Evolutionary conservation across 768 basidiomycete species (phyloP).

Genomic region (Crepidotus variabilis): DNA sequence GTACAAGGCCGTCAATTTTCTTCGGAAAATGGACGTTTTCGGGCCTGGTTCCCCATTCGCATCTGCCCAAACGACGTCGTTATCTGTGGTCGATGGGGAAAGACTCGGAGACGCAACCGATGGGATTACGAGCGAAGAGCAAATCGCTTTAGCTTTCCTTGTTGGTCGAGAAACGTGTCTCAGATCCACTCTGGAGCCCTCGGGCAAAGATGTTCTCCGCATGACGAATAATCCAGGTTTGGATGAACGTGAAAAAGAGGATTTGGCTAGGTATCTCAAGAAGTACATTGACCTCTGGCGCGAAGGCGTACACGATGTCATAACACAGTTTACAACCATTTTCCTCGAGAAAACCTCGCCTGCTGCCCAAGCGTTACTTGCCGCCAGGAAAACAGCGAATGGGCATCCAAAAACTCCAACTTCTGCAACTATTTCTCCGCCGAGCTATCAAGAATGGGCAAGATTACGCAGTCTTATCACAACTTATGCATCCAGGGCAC

Average conservation of each 20-base stretch:
- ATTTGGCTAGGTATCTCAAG: constrained; percentile 74
- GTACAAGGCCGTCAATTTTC: constrained; percentile 85
- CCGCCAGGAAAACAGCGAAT: constrained; percentile 8
- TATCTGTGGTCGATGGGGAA: constrained; percentile 12
- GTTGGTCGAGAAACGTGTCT: constrained; percentile 62
- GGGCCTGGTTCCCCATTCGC: constrained; percentile 25
- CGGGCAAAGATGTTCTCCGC: constrained; percentile 42
- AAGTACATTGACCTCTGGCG: constrained; percentile 89
- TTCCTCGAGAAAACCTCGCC: constrained; percentile 67
- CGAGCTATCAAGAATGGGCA: constrained; percentile 15
- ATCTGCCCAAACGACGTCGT: constrained; percentile 46
- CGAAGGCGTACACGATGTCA: constrained; percentile 88
- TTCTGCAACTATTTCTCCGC: constrained; percentile 9
- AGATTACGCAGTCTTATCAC: constrained; percentile 53
- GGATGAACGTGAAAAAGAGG: constrained; percentile 62
- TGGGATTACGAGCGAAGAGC: constrained; percentile 50
- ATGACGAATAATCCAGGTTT: constrained; percentile 32
- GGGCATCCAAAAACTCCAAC: not conserved
- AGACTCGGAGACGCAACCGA: constrained; percentile 22
- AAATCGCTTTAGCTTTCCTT: constrained; percentile 85
- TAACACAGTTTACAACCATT: constrained; percentile 86
- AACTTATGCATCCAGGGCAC: constrained; percentile 57
- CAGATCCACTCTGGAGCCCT: constrained; percentile 49
- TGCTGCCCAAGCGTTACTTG: constrained; percentile 9
- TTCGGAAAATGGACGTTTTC: constrained; percentile 78